Evolutionary conservation across 495 filamentous ascomycete genomes (phyloP), one percentile per base, ranked within the genome.

Genomic region (Aspergillus avenaceus): DNA sequence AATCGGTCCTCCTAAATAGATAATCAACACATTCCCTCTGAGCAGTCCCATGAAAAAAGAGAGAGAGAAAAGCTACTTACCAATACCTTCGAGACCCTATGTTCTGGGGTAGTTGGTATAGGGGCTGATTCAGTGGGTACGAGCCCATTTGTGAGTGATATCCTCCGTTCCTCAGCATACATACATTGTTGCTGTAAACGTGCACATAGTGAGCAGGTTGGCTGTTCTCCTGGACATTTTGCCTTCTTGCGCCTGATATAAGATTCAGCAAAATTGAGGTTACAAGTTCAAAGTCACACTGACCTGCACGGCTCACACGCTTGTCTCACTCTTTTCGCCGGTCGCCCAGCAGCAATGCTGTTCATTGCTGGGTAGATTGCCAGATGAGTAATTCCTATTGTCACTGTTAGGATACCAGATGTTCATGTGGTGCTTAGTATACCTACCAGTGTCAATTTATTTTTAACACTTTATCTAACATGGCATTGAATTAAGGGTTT

Each of bases 241-340:
- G 72, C 69, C 48, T 77, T 77, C 47, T 77, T 77, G 24, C 74
- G 67, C 42, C 74, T 76, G 28, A 13, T 9, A 40, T 23, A 8
- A 13, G 42, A 12, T 2, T 38, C 5, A 38, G 34, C 21, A 19
- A 38, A 19, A 19, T 14, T 5, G 16, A 9, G 11, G 13, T 21
- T 5, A n/a, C 21, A 16, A 38, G 1, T 19, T 8, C 21, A 16
- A 1, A 3, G 16, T 7, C 11, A 21, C 22, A 47, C 60, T 54
- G 8, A 76, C 73, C 73, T 68, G 66, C 73, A 76, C 28, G 71
- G 66, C 52, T 76, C 72, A 55, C 73, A 76, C 4, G 73, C 73
- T 44, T 74, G 71, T 7, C 71, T 65, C 9, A 76, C 65, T 40
- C 73, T 58, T 53, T 76, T 76, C 5, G 61, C 50, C 1, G 70